Conservation (phyloP, 2,329 filamentous ascomycete genomes). For the Grosmannia serpens region DNA sequence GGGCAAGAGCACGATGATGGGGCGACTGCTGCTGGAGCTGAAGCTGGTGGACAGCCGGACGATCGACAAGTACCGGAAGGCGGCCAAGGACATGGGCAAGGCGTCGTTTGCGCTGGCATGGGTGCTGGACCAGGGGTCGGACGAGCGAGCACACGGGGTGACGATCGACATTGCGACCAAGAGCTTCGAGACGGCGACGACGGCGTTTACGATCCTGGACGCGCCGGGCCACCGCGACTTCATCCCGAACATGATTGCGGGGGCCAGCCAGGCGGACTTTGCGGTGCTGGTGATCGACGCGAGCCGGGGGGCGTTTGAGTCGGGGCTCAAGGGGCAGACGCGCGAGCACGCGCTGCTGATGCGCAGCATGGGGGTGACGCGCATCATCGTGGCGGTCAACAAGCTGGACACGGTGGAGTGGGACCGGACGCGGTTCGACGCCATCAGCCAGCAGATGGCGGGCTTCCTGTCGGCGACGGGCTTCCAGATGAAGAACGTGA, state of each 20-base stretch:
- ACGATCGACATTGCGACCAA: slow-evolving; percentile 96
- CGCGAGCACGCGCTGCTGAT: slow-evolving; percentile 85
- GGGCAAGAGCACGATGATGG: slow-evolving; percentile 96
- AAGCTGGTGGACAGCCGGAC: slow-evolving; percentile 81
- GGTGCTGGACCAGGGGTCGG: slow-evolving; percentile 86
- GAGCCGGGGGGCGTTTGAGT: slow-evolving; percentile 82
- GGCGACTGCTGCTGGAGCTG: slow-evolving; percentile 78
- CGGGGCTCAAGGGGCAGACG: slow-evolving; percentile 85
- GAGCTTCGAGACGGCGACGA: slow-evolving; percentile 80
- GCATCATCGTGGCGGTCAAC: slow-evolving; percentile 84
- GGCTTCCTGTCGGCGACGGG: slow-evolving; percentile 74
- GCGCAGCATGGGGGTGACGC: slow-evolving; percentile 80
- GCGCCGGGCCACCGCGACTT: slow-evolving; percentile 93
- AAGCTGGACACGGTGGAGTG: slow-evolving; percentile 84
- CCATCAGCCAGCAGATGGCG: slow-evolving; percentile 73
- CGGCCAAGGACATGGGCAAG: slow-evolving; percentile 87
- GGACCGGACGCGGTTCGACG: slow-evolving; percentile 71
- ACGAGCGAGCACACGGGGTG: slow-evolving; percentile 81
- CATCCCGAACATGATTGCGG: slow-evolving; percentile 98
- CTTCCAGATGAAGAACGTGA: slow-evolving; percentile 70
- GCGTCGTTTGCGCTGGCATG: slow-evolving; percentile 92
- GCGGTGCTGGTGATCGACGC: slow-evolving; percentile 91
- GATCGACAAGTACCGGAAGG: slow-evolving; percentile 75
- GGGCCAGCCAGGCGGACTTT: slow-evolving; percentile 90
- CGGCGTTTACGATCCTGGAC: slow-evolving; percentile 86